Percentiles rank a stretch among this genome's conserved stretches.
phyloP scores from a whole-genome alignment of 139 green algal genomes.

The Tetradesmus lagerheimii region DNA sequence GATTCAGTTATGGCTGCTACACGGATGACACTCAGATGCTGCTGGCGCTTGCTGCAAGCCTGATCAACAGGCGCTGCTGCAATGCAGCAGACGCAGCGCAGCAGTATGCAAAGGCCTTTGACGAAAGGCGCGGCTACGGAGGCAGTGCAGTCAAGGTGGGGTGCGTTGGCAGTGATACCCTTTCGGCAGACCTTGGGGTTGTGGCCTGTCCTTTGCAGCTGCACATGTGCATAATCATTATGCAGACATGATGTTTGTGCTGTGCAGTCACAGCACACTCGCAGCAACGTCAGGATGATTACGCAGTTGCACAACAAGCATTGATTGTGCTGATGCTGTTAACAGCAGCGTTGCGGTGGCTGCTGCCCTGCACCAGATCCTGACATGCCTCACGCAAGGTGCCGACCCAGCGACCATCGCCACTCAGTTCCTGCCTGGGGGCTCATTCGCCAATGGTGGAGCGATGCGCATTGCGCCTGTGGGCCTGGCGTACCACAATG shows the following conservation, averaged over 20 bases:
- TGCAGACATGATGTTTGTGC: neutral
- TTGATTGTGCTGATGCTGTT: neutral
- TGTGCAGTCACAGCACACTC: neutral
- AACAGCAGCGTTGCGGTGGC: neutral
- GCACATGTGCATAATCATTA: neutral
- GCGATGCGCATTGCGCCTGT: slow-evolving; percentile 70
- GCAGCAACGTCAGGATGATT: neutral
- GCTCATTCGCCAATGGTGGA: slow-evolving; percentile 54
- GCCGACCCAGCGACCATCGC: slow-evolving; percentile 38
- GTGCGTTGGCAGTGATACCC: too few species aligned
- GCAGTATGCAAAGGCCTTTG: slow-evolving; percentile 43
- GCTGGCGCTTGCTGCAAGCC: slow-evolving; percentile 48
- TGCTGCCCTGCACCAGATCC: neutral
- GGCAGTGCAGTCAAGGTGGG: slow-evolving; percentile 52
- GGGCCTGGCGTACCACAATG: slow-evolving; percentile 58
- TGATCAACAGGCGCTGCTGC: slow-evolving; percentile 39
- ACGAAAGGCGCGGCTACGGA: slow-evolving; percentile 48
- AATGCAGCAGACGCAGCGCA: slow-evolving; percentile 27
- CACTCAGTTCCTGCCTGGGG: slow-evolving; percentile 39
- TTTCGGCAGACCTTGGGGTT: too few species aligned
- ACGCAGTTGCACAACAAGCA: neutral
- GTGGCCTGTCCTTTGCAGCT: too few species aligned
- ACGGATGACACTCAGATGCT: slow-evolving; percentile 66
- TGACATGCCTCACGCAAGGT: slow-evolving; percentile 1
- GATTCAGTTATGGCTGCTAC: slow-evolving; percentile 40